phyloP scores from a whole-genome alignment of 2,329 filamentous ascomycete species.

The Fusarium sp. region DNA sequence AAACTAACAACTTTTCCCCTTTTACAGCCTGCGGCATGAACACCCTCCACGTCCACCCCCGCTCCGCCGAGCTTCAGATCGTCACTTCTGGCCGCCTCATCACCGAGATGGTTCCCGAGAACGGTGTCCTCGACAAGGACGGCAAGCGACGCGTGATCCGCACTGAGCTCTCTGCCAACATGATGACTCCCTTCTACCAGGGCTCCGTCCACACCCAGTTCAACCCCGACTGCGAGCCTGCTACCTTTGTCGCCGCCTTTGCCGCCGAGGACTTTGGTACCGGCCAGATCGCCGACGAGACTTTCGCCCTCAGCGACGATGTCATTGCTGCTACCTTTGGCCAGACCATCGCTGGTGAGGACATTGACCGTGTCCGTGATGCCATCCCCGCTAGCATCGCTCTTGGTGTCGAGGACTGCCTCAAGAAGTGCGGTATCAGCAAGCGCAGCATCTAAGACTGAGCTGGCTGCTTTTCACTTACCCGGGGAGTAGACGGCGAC shows the following conservation, averaged over 20 bases:
- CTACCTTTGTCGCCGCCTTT: slow-evolving; percentile 63
- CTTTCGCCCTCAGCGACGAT: slow-evolving; percentile 59
- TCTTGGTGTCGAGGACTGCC: slow-evolving; percentile 64
- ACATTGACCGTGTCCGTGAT: slow-evolving; percentile 58
- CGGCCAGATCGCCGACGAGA: slow-evolving; percentile 62
- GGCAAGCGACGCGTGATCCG: slow-evolving; percentile 57
- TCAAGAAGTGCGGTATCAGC: slow-evolving; percentile 48
- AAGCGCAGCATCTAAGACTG: slow-evolving; percentile 53
- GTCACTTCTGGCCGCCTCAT: slow-evolving; percentile 61
- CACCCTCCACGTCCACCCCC: slow-evolving; percentile 67
- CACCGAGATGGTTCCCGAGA: slow-evolving; percentile 65
- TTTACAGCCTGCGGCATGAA: slow-evolving; percentile 64
- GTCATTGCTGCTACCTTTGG: slow-evolving; percentile 61
- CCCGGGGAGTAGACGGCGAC: background rate
- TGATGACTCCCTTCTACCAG: slow-evolving; percentile 66
- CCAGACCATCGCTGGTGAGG: slow-evolving; percentile 57
- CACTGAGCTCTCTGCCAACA: slow-evolving; percentile 54
- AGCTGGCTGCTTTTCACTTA: background rate
- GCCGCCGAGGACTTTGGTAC: slow-evolving; percentile 63
- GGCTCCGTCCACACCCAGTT: slow-evolving; percentile 67
- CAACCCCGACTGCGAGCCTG: slow-evolving; percentile 65
- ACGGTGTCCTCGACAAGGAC: slow-evolving; percentile 55
- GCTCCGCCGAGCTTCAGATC: slow-evolving; percentile 64
- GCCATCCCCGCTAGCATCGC: slow-evolving; percentile 61
- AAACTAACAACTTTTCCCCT: slow-evolving; percentile 27